phyloP scores from a whole-genome alignment of 148 eudicot species.

The Talinum fruticosum region DNA sequence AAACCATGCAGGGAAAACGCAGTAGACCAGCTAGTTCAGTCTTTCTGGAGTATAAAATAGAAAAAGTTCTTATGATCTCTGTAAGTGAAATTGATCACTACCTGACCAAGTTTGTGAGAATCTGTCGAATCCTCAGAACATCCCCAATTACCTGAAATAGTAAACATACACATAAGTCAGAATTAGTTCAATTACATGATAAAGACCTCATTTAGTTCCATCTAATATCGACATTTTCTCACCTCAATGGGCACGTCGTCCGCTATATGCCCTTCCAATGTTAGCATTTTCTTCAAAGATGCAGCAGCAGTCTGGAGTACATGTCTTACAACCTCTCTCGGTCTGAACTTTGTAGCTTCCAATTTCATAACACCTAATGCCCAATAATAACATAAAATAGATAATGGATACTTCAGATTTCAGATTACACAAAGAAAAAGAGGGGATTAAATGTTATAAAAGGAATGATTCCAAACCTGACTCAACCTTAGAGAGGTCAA shows the following conservation, averaged over 20 bases:
- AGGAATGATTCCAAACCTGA: slow-evolving; percentile 55
- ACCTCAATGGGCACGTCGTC: slow-evolving; percentile 85
- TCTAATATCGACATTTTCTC: slow-evolving; percentile 5
- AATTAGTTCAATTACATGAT: not conserved
- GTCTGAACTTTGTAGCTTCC: slow-evolving; percentile 93
- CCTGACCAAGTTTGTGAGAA: slow-evolving; percentile 96
- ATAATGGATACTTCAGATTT: not conserved
- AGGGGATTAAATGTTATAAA: not conserved
- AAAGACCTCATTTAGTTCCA: not conserved
- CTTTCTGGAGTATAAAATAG: too few species aligned
- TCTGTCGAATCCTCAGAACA: slow-evolving; percentile 89
- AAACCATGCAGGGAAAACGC: too few species aligned
- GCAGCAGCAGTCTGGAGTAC: slow-evolving; percentile 96
- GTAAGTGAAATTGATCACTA: slow-evolving; percentile 19
- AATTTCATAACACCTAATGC: slow-evolving; percentile 77
- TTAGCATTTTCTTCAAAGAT: slow-evolving; percentile 67
- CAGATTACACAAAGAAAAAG: slow-evolving; percentile 2
- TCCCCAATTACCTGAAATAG: slow-evolving; percentile 82
- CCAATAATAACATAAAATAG: not conserved
- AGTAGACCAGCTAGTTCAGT: too few species aligned
- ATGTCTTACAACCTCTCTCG: slow-evolving; percentile 89
- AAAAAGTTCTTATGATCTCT: not conserved
- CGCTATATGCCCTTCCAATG: slow-evolving; percentile 79
- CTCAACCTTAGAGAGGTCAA: slow-evolving; percentile 89
- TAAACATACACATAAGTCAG: not conserved